A percentile compares a stretch with the other conserved stretches of the same genome.
phyloP scores from a whole-genome alignment of 1,139 yeast genomes.

The Suhomyces anneliseae region DNA sequence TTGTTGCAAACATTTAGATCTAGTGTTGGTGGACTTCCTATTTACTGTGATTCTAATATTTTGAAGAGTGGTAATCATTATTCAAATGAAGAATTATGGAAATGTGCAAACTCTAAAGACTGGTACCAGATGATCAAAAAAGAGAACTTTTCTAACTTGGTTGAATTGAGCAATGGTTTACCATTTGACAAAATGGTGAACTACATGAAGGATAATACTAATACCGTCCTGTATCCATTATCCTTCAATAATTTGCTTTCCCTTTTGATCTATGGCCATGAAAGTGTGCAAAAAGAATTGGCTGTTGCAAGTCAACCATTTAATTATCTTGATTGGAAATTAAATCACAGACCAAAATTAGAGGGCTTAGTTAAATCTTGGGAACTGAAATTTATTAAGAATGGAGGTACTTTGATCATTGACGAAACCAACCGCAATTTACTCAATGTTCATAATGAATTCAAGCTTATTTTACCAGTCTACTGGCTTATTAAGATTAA shows the following conservation, averaged over 20 bases:
- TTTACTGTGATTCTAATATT: slow-evolving; percentile 54
- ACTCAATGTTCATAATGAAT: slow-evolving; percentile 52
- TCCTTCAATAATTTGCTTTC: slow-evolving; percentile 62
- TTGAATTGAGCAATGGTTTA: slow-evolving; percentile 59
- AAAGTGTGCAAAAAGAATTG: slow-evolving; percentile 59
- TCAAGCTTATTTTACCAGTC: slow-evolving; percentile 65
- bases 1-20: slow-evolving; percentile 71
- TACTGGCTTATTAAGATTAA: slow-evolving; percentile 63
- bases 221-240: slow-evolving; percentile 6
- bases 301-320: slow-evolving; percentile 30
- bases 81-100: slow-evolving; percentile 68
- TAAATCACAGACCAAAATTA: slow-evolving; percentile 56
- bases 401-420: slow-evolving; percentile 60
- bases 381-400: slow-evolving; percentile 61
- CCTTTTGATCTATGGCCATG: slow-evolving; percentile 70
- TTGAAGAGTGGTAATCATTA: slow-evolving; percentile 78
- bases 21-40: slow-evolving; percentile 62
- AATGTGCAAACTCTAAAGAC: slow-evolving; percentile 51
- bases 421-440: slow-evolving; percentile 51
- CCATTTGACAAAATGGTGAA: slow-evolving; percentile 50
- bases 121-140: slow-evolving; percentile 50
- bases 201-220: slow-evolving; percentile 33
- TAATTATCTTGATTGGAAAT: slow-evolving; percentile 53
- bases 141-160: slow-evolving; percentile 33
- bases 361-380: slow-evolving; percentile 58